These are phyloP conservation scores for Dunaliella primolecta DNA, from an alignment of 139 green algal genomes.

Conservation along the genomic window DNA sequence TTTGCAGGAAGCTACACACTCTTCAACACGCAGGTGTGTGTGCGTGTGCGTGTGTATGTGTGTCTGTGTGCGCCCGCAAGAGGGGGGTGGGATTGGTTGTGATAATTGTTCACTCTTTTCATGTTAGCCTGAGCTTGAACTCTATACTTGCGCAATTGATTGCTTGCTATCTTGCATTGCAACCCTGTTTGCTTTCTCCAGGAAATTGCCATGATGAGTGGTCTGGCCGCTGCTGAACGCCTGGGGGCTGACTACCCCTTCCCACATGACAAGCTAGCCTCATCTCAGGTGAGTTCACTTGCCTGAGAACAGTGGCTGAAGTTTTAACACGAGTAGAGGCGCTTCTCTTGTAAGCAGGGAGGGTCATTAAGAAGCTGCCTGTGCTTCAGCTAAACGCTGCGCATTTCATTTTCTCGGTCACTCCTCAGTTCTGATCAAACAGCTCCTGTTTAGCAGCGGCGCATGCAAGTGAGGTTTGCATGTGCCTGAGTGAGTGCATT, in stretches of 20 bases:
- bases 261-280: slow-evolving; percentile 51
- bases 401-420: not conserved
- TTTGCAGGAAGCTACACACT: slow-evolving; percentile 59
- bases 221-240: slow-evolving; percentile 59
- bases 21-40: slow-evolving; percentile 62
- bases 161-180: too few species aligned
- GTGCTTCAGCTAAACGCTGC: not conserved
- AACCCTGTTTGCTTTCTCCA: too few species aligned
- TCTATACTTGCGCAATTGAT: too few species aligned
- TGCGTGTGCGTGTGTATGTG: too few species aligned
- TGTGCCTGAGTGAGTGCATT: too few species aligned
- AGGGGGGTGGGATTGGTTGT: too few species aligned
- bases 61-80: too few species aligned
- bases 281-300: slow-evolving; percentile 15
- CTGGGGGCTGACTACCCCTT: slow-evolving; percentile 69
- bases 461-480: too few species aligned
- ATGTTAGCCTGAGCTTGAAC: too few species aligned
- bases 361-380: not conserved
- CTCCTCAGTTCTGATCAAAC: too few species aligned
- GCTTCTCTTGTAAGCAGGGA: not conserved
- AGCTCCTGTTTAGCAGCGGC: too few species aligned
- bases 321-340: not conserved
- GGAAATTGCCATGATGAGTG: slow-evolving; percentile 26
- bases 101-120: too few species aligned
- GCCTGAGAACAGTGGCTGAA: not conserved